Conservation (phyloP, 2,329 filamentous ascomycete genomes). For the Penicillium expansum region DNA sequence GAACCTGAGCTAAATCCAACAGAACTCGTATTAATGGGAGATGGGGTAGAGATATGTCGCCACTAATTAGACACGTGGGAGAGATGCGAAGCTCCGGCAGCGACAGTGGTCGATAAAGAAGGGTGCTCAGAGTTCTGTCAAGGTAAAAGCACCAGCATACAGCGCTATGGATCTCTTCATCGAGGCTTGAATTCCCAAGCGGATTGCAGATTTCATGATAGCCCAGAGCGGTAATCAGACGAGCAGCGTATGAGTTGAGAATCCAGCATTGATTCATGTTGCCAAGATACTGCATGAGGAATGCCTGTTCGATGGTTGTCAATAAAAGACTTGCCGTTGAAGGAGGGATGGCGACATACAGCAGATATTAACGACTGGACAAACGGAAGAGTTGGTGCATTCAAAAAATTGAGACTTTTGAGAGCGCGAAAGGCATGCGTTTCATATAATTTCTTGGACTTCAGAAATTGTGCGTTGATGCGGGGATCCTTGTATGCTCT, state of each 20-base stretch:
- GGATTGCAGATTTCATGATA: conserved; percentile 18
- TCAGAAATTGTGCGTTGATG: conserved; percentile 17
- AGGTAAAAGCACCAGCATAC: conserved; percentile 31
- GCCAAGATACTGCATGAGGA: conserved; percentile 27
- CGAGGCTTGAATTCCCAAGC: not conserved
- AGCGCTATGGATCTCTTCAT: conserved; percentile 21
- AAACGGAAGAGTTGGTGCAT: conserved; percentile 15
- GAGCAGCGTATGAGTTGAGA: conserved; percentile 27
- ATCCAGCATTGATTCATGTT: conserved; percentile 26
- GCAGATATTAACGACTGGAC: conserved; percentile 27
- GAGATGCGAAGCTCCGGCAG: conserved; percentile 17
- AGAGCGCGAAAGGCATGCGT: conserved; percentile 17
- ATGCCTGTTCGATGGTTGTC: conserved; percentile 13
- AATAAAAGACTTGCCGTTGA: not conserved
- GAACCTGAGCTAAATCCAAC: conserved; percentile 15
- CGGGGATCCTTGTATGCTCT: conserved; percentile 11
- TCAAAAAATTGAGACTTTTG: conserved; percentile 19
- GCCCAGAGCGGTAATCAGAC: conserved; percentile 23
- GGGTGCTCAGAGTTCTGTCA: conserved; percentile 27
- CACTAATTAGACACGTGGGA: conserved; percentile 2
- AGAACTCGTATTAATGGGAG: conserved; percentile 14
- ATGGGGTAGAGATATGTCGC: conserved; percentile 1
- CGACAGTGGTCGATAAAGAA: conserved; percentile 23
- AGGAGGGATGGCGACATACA: conserved; percentile 13
- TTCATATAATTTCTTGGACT: conserved; percentile 23